Base-by-base conservation (phyloP, 1,139 yeast genomes). In the Pichia sp. region DNA sequence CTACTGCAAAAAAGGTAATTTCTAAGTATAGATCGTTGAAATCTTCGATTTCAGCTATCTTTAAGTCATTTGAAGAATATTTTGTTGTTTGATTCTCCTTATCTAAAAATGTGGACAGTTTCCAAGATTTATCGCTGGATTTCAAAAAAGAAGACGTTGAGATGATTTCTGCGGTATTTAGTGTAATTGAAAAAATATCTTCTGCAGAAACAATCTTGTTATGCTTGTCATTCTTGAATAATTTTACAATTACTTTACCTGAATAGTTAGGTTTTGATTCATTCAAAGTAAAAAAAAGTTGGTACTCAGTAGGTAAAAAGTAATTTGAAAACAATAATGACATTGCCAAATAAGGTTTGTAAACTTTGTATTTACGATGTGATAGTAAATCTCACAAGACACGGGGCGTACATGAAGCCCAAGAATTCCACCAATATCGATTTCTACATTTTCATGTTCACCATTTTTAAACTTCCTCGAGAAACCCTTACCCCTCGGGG, bases 241-340 rank as follows among this genome's bases (percentile, higher is more conserved):
- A 28, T 1, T 61, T 57, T n/a, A 76, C 62, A 6, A 49, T 48
- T 3, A 68, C 59, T n/a, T 52, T 45, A 26, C 84, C 85, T 16
- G 60, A 57, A 56, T 78, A 80, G 54, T 78, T 78, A 23, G 80
- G 70, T 59, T 73, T 76, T n/a, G 58, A 45, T 38, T 75, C 78
- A 53, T 66, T 65, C 26, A 80, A 55, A 13, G 59, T 60, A 22
- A 79, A 49, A 3, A 54, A 52, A 26, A 78, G 56, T 11, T 60
- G 63, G 52, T 79, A 79, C 16, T 56, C 52, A n/a, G 51, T 41
- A 2, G 83, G 81, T 3, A 68, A 44, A 45, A 60, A 63, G 33
- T 50, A 52, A 51, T 70, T 70, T 26, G 59, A 35, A 19, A 59
- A 50, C 13, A 56, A 50, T 44, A 60, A 41, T 3, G 48, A 43